A percentile compares a stretch with the other conserved stretches of the same genome.
phyloP scores from a whole-genome alignment of 2,329 filamentous ascomycete genomes.

The Sarocladium kiliense region DNA sequence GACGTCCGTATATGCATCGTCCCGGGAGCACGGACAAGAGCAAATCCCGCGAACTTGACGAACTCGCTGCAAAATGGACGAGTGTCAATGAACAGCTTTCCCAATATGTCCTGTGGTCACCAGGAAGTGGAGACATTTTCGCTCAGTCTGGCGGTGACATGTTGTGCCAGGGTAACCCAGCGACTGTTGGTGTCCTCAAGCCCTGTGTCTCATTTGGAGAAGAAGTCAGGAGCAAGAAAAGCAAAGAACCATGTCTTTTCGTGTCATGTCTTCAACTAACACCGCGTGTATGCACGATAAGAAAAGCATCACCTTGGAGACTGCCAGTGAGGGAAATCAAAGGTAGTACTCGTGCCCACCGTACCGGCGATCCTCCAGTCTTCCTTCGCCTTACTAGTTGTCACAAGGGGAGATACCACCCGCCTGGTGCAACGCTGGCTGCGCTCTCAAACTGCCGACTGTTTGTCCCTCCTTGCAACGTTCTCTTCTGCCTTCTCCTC shows the following conservation, averaged over 20 bases:
- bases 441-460: background rate
- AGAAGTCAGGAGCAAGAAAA: background rate
- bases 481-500: too few relatives aligned
- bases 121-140: background rate
- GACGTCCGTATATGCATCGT: too few relatives aligned
- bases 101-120: constrained; percentile 2
- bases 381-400: background rate
- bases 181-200: background rate
- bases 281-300: background rate
- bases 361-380: background rate
- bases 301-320: background rate
- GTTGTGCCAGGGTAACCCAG: background rate
- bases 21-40: background rate
- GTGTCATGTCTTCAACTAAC: background rate
- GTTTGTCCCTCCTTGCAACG: too few relatives aligned
- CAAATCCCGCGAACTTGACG: background rate
- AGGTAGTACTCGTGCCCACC: background rate
- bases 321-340: too few relatives aligned
- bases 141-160: background rate
- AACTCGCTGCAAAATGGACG: background rate
- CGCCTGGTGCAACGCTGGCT: background rate
- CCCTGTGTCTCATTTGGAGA: background rate
- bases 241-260: background rate
- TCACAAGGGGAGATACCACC: background rate
- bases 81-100: constrained; percentile 1